Conservation (phyloP, 202 grass and related monocot species). For the Schoenoplectus triqueter region DNA sequence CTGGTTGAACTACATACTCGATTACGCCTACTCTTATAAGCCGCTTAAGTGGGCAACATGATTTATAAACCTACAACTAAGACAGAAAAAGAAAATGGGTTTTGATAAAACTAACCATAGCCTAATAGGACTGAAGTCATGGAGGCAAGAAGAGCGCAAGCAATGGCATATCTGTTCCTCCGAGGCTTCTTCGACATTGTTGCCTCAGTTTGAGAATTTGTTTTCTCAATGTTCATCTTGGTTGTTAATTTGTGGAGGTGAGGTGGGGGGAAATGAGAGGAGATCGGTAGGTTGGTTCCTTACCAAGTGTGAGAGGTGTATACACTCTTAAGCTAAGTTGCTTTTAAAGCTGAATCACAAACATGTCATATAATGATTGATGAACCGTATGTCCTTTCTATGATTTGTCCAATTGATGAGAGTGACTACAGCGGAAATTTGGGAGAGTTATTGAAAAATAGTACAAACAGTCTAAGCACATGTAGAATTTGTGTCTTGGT, state of each 20-base stretch:
- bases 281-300: not conserved
- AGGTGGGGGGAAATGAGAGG: not conserved
- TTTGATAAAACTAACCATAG: constrained; percentile 53
- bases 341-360: constrained; percentile 26
- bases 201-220: constrained; percentile 42
- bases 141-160: constrained; percentile 75
- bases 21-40: not conserved
- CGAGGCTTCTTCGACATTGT: constrained; percentile 55
- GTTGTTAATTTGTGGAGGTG: constrained; percentile 7
- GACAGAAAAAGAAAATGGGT: not conserved
- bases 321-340: constrained; percentile 20
- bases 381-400: not conserved
- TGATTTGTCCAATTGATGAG: not conserved
- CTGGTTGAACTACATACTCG: not conserved
- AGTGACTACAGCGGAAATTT: not conserved
- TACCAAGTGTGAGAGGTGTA: not conserved
- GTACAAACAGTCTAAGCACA: not conserved
- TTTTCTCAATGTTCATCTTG: constrained; percentile 35
- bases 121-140: constrained; percentile 83
- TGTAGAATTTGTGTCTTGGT: not conserved
- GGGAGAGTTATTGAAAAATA: not conserved
- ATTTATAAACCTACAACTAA: not conserved
- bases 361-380: constrained; percentile 23
- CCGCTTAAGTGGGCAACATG: not conserved
- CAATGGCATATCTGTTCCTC: constrained; percentile 75